phyloP scores from a whole-genome alignment of 257 asterid genomes.

The Datura wrightii region DNA sequence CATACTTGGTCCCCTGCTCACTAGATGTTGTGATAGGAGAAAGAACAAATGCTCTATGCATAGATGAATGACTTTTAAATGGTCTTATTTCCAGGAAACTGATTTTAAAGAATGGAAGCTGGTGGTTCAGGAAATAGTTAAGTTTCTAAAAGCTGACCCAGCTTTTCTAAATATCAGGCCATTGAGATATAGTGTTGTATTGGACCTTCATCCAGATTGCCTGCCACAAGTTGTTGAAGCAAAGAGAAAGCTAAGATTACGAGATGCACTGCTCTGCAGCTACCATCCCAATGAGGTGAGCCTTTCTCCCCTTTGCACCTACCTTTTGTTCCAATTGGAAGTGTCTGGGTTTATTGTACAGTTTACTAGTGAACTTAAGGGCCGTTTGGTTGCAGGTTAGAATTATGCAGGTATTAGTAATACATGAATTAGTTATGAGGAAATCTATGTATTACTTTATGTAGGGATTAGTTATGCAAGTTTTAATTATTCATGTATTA shows the following conservation, averaged over 20 bases:
- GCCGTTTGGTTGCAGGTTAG: no score
- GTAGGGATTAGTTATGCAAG: no score
- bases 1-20: constrained; percentile 4
- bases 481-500: no score
- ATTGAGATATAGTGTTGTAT: constrained; percentile 83
- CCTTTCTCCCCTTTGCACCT: constrained; percentile 11
- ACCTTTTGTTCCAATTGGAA: constrained; percentile 14
- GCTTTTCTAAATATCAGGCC: constrained; percentile 94
- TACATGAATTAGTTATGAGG: no score
- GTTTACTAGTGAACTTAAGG: background rate
- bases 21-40: background rate
- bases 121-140: constrained; percentile 92
- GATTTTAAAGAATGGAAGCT: constrained; percentile 99
- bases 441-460: no score
- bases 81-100: constrained; percentile 78
- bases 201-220: constrained; percentile 86
- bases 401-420: no score
- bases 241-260: constrained; percentile 75
- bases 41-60: background rate
- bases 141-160: constrained; percentile 95
- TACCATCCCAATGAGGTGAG: constrained; percentile 91
- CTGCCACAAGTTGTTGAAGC: constrained; percentile 62
- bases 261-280: constrained; percentile 90
- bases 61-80: constrained; percentile 37
- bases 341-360: background rate